These are phyloP conservation scores for Schizosaccharomyces cryophilus DNA, from an alignment of 805 yeast genomes.

Conservation along the genomic window DNA sequence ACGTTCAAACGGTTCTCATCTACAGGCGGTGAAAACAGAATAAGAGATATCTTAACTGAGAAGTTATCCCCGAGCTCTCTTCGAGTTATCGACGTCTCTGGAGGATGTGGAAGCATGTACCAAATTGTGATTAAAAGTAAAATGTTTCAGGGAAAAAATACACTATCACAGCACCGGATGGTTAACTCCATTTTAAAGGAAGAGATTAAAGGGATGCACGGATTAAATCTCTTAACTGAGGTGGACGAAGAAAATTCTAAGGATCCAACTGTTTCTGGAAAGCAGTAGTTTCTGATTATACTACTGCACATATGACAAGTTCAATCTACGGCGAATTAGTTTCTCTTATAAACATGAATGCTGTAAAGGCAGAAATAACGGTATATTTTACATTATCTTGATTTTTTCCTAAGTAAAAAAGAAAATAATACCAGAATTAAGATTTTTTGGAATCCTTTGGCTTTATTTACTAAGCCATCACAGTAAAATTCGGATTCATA, in stretches of 20 bases:
- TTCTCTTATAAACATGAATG: no score
- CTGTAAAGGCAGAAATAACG: no score
- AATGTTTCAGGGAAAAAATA: constrained; percentile 52
- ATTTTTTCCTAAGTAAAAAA: no score
- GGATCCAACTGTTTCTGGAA: no score
- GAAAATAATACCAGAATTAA: no score
- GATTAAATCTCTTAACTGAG: background rate
- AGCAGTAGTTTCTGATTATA: no score
- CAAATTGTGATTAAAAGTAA: constrained; percentile 54
- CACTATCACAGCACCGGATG: constrained; percentile 76
- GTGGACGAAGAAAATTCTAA: background rate
- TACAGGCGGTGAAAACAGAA: background rate
- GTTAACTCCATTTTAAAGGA: constrained; percentile 63
- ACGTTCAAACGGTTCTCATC: background rate
- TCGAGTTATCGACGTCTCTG: constrained; percentile 61
- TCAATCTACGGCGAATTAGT: no score
- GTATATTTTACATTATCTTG: no score
- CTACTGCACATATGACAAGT: no score
- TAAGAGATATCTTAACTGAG: constrained; percentile 19
- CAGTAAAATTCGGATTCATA: no score
- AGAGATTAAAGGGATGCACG: constrained; percentile 29
- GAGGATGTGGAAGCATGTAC: constrained; percentile 95
- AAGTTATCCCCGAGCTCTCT: constrained; percentile 37
- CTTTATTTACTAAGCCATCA: no score
- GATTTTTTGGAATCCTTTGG: no score